Evolutionary conservation across 768 basidiomycete species (phyloP).

Genomic region (Termitomyces sp.): DNA sequence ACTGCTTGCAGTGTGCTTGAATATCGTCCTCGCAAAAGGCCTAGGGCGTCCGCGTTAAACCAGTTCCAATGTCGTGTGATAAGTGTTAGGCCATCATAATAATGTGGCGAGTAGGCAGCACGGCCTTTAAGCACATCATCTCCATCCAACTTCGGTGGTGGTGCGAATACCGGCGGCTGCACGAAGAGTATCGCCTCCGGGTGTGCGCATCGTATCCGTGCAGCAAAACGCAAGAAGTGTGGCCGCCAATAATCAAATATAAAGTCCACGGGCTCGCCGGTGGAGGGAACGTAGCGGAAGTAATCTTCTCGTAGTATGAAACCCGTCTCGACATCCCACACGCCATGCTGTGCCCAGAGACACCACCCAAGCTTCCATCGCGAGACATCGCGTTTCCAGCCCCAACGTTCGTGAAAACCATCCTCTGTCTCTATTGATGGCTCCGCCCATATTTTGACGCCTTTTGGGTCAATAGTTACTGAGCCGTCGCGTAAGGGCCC

Average conservation of each 20-base stretch:
- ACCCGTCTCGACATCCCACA: constrained; percentile 78
- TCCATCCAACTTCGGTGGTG: constrained; percentile 59
- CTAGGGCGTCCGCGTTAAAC: constrained; percentile 94
- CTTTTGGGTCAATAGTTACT: constrained; percentile 83
- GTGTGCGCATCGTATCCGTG: constrained; percentile 60
- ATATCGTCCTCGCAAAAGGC: constrained; percentile 84
- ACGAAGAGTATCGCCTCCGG: constrained; percentile 85
- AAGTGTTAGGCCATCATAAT: constrained; percentile 92
- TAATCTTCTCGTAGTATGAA: constrained; percentile 68
- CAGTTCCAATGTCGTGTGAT: constrained; percentile 91
- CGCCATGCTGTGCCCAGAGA: constrained; percentile 83
- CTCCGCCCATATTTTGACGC: constrained; percentile 71
- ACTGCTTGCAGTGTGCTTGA: constrained; percentile 61
- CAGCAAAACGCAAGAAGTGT: constrained; percentile 53
- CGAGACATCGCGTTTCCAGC: constrained; percentile 67
- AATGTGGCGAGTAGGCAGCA: constrained; percentile 74
- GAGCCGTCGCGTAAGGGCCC: constrained; percentile 72
- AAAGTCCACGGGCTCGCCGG: constrained; percentile 53
- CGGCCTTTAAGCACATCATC: constrained; percentile 54
- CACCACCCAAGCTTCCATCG: constrained; percentile 74
- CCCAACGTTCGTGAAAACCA: constrained; percentile 65
- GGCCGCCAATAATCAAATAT: constrained; percentile 76
- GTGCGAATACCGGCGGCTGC: constrained; percentile 85
- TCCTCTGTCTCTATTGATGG: constrained; percentile 30
- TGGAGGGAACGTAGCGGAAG: constrained; percentile 48